These are phyloP conservation scores for Fusarium aywerte DNA, from an alignment of 2,329 filamentous ascomycete species.

Conservation along the genomic window DNA sequence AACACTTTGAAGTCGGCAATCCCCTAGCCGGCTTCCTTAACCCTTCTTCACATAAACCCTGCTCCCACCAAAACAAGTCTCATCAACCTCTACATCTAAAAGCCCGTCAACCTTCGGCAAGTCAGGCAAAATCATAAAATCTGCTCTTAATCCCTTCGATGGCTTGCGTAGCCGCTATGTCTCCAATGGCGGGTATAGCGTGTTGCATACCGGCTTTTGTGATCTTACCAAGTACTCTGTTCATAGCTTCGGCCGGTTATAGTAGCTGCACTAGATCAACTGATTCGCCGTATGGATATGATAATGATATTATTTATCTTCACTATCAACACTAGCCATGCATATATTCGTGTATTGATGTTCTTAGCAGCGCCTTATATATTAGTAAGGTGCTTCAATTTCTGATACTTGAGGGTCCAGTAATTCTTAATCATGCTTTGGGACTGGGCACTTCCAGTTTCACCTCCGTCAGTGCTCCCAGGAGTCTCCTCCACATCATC, in stretches of 20 bases:
- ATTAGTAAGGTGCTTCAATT: no score
- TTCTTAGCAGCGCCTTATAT: no score
- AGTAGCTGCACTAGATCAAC: constrained; percentile 59
- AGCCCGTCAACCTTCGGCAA: constrained; percentile 1
- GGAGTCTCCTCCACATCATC: constrained; percentile 6
- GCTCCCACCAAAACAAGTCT: constrained; percentile 29
- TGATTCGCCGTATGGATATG: constrained; percentile 66
- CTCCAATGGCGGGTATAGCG: constrained; percentile 73
- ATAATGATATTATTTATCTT: no score
- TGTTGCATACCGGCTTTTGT: constrained; percentile 66
- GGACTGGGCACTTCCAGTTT: neutral
- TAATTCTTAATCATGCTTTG: no score
- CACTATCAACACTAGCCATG: no score
- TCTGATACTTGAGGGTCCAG: no score
- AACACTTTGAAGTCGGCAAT: no score
- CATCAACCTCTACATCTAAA: constrained; percentile 18
- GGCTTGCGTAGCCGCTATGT: constrained; percentile 66
- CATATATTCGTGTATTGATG: no score
- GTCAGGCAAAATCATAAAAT: constrained; percentile 58
- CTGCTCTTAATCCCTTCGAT: constrained; percentile 68
- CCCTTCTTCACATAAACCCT: neutral
- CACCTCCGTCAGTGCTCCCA: constrained; percentile 1
- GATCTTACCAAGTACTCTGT: constrained; percentile 64
- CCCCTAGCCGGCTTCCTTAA: no score
- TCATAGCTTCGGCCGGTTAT: constrained; percentile 64